These are phyloP conservation scores for Kodamaea kakaduensis DNA, from an alignment of 805 yeast genomes.

Conservation along the genomic window DNA sequence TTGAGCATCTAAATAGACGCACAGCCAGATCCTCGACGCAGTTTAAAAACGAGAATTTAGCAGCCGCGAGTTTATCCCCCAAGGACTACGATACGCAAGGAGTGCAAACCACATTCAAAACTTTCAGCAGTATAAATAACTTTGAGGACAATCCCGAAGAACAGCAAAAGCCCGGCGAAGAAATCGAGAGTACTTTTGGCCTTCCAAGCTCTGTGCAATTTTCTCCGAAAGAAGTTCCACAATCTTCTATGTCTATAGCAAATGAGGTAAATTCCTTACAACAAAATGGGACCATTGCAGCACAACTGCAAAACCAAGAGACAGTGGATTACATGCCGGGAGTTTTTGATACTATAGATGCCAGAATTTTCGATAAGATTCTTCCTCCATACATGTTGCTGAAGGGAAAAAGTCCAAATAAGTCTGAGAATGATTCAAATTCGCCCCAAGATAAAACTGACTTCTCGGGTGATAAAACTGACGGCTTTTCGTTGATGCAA, in stretches of 20 bases:
- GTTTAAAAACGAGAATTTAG: slow-evolving; percentile 4
- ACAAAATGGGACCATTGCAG: slow-evolving; percentile 1
- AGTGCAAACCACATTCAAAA: slow-evolving; percentile 23
- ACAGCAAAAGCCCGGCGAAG: background rate
- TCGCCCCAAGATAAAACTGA: background rate
- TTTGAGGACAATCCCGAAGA: slow-evolving; percentile 8
- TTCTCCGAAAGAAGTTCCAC: slow-evolving; percentile 1
- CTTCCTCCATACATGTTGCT: slow-evolving; percentile 80
- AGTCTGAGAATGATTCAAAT: background rate
- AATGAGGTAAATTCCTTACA: background rate
- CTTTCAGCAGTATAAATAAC: slow-evolving; percentile 28
- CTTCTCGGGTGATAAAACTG: background rate
- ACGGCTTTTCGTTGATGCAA: background rate
- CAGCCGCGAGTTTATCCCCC: slow-evolving; percentile 11
- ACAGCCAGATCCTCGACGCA: slow-evolving; percentile 48
- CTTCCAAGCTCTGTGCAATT: slow-evolving; percentile 1
- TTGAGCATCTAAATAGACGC: slow-evolving; percentile 71
- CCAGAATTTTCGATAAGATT: slow-evolving; percentile 78
- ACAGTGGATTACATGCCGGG: slow-evolving; percentile 68
- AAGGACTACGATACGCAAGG: slow-evolving; percentile 11
- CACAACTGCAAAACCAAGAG: no score
- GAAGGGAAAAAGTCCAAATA: slow-evolving; percentile 12
- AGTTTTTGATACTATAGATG: slow-evolving; percentile 78
- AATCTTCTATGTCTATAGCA: background rate
- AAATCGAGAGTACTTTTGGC: background rate